Percentiles rank a stretch among this genome's conserved stretches.
Conservation (phyloP, 192 early-diverging fungal species). For the Cetraspora pellucida region DNA sequence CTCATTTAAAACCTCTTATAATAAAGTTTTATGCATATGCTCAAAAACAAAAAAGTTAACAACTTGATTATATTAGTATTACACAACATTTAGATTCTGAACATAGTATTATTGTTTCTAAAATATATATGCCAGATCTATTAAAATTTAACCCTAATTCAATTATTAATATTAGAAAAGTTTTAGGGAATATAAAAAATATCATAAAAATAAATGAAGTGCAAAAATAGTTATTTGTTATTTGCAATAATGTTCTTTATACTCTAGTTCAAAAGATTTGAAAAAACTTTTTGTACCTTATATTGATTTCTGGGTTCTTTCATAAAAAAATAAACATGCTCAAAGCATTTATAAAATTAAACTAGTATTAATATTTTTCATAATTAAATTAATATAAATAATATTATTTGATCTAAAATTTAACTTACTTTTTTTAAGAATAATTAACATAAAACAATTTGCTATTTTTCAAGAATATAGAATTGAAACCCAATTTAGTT, state of each 20-base stretch:
- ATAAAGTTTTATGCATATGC: background rate
- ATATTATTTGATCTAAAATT: background rate
- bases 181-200: background rate
- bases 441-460: slow-evolving; percentile 3
- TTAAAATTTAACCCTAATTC: slow-evolving; percentile 9
- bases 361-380: background rate
- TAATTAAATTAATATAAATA: background rate
- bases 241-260: slow-evolving; percentile 16
- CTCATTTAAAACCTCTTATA: background rate
- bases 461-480: background rate
- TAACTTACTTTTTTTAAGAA: background rate
- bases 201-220: background rate
- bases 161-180: slow-evolving; percentile 1
- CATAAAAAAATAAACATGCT: slow-evolving; percentile 16
- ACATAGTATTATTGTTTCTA: background rate
- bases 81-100: background rate
- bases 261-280: background rate
- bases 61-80: background rate
- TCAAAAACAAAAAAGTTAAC: background rate
- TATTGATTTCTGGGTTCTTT: background rate
- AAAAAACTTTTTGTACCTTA: background rate
- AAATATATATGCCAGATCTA: slow-evolving; percentile 10
- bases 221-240: background rate
- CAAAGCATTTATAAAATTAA: slow-evolving; percentile 4
- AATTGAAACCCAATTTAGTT: background rate